Conservation (phyloP, 192 early-diverging fungal genomes). For the Coemansia sp. region DNA sequence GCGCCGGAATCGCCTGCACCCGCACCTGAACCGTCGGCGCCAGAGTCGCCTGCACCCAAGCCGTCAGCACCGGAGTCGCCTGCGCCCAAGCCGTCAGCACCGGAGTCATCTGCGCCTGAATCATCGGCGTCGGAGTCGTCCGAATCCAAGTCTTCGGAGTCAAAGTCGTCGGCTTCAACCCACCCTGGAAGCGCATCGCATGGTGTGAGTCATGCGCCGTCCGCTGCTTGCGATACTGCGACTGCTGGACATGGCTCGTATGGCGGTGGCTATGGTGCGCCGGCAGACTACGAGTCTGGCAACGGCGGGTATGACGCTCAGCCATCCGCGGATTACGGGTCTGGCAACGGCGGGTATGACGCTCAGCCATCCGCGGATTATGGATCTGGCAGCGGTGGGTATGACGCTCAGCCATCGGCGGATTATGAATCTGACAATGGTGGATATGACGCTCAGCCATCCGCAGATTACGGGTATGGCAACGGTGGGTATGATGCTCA, state of each 20-base stretch:
- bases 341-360: conserved; percentile 3
- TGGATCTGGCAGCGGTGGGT: conserved; percentile 3
- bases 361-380: conserved; percentile 1
- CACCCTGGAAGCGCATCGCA: neutral
- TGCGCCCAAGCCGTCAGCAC: no score
- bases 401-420: neutral
- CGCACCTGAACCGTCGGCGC: no score
- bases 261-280: no score
- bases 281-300: neutral
- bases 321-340: neutral
- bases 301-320: conserved; percentile 5
- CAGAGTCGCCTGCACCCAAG: no score
- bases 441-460: neutral
- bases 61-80: no score
- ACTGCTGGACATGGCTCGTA: neutral
- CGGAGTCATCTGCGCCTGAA: no score
- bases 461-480: neutral
- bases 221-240: neutral
- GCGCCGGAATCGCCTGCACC: no score
- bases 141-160: no score
- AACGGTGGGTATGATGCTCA: conserved; percentile 2
- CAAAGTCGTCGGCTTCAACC: no score
- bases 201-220: neutral
- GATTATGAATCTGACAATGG: conserved; percentile 5
- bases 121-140: no score